Conservation (phyloP, 768 basidiomycete species). For the Mrakia frigida region DNA sequence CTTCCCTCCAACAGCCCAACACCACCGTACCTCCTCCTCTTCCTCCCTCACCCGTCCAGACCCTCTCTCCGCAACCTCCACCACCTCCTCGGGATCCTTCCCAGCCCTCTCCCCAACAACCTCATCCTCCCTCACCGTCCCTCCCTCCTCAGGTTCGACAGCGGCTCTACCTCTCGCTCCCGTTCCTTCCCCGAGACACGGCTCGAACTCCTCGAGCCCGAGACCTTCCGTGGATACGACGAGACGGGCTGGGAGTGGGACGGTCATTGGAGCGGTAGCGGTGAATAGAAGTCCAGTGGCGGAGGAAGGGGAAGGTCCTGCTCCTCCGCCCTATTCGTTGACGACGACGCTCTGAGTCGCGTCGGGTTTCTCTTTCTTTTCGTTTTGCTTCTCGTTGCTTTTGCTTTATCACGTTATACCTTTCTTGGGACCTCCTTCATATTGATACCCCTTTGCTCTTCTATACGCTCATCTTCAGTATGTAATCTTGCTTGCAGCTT, state of each 20-base stretch:
- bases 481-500: too few relatives aligned
- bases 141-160: not conserved
- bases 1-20: not conserved
- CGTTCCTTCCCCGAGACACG: not conserved
- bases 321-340: not conserved
- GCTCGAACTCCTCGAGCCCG: not conserved
- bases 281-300: not conserved
- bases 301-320: not conserved
- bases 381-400: not conserved
- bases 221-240: not conserved
- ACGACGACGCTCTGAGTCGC: too few relatives aligned
- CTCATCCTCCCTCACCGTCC: not conserved
- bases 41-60: not conserved
- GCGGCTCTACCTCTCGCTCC: not conserved
- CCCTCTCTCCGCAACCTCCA: not conserved
- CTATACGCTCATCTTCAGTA: too few relatives aligned
- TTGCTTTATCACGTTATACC: too few relatives aligned
- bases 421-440: too few relatives aligned
- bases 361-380: not conserved
- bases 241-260: not conserved
- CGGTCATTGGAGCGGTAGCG: not conserved
- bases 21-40: conserved; percentile 3
- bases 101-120: not conserved
- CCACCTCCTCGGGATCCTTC: not conserved
- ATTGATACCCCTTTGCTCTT: too few relatives aligned